A percentile compares a stretch with the other conserved stretches of the same genome.
phyloP scores from a whole-genome alignment of 805 yeast genomes.

The Komagataella kurtzmanii region DNA sequence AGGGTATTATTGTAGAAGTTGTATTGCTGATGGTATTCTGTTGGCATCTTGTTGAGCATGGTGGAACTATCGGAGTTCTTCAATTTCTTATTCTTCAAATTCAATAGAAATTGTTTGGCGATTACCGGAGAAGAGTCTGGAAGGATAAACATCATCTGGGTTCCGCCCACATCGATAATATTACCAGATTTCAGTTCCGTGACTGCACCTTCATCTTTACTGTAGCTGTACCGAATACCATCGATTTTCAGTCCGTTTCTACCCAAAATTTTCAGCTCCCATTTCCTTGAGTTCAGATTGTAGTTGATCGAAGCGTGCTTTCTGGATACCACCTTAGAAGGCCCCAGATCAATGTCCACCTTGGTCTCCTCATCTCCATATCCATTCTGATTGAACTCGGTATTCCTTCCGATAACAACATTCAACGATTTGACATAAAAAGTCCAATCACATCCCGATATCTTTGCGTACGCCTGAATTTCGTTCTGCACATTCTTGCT shows the following conservation, averaged over 20 bases:
- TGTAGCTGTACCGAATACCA: constrained; percentile 34
- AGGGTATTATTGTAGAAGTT: constrained; percentile 6
- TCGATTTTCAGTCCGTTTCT: constrained; percentile 92
- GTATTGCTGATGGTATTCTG: not conserved
- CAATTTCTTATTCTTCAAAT: constrained; percentile 17
- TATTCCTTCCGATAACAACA: constrained; percentile 78
- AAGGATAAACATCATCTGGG: constrained; percentile 96
- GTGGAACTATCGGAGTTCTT: constrained; percentile 1
- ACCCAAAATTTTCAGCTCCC: constrained; percentile 81
- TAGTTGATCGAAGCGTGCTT: constrained; percentile 78
- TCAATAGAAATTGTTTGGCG: constrained; percentile 30
- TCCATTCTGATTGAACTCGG: constrained; percentile 18
- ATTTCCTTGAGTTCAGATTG: constrained; percentile 57
- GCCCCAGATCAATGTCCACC: constrained; percentile 85
- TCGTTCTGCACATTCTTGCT: constrained; percentile 56
- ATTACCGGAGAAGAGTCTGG: constrained; percentile 79
- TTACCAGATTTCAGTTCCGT: constrained; percentile 74
- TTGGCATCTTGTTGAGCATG: not conserved
- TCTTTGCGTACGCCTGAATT: constrained; percentile 96
- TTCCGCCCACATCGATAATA: constrained; percentile 87
- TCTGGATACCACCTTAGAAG: constrained; percentile 93
- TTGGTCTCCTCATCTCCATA: constrained; percentile 9
- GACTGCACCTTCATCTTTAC: constrained; percentile 23
- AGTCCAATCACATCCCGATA: constrained; percentile 91
- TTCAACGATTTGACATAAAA: constrained; percentile 73